Evolutionary conservation across 2,329 filamentous ascomycete genomes (phyloP), one percentile per base, ranked within the genome.

Genomic region (Waltergamsia citrina): DNA sequence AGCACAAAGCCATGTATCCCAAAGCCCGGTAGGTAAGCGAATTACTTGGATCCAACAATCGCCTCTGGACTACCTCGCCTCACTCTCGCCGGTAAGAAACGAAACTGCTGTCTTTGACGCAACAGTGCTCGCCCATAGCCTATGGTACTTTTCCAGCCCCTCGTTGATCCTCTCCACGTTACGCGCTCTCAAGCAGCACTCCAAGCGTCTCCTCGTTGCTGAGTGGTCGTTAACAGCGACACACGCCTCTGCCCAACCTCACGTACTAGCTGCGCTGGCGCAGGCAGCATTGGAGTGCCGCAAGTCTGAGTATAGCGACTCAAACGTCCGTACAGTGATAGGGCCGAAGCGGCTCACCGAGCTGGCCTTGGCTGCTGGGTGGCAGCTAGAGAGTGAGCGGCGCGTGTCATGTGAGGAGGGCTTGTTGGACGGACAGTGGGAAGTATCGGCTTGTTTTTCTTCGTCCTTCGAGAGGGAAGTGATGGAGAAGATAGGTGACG

Each of bases 71-170:
- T 65, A 61, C 30, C 48, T 66, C 17, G 34, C 16, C 19, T 27
- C 32, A 11, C 11, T 34, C 15, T 19, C 32, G 7, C 16, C 23
- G 32, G 23, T 25, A 7, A 8, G 7, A n/a, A 20, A 16, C 17
- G 26, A 15, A 11, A 23, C 9, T 23, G n/a, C n/a, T 3, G 8
- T 18, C 33, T 34, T 28, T 14, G 33, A 34, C 24, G 33, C 26
- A 10, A 20, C 60, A 3, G 62, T 74, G 4, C 53, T 75, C 23
- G 54, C 54, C 14, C 70, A 75, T 47, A 63, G 57, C 41, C 54
- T 71, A 19, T 76, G 65, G 63, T 76, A 75, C 45, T 74, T 76
- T 42, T 42, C 53, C 12, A 57, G 56, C 2, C 56, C 56, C 0
- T 40, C 43, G 0, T 41, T 52, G 9, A 49, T 52, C 10, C 37